phyloP scores from a whole-genome alignment of 73 alveolate genomes.

The Effrenium voratum region DNA sequence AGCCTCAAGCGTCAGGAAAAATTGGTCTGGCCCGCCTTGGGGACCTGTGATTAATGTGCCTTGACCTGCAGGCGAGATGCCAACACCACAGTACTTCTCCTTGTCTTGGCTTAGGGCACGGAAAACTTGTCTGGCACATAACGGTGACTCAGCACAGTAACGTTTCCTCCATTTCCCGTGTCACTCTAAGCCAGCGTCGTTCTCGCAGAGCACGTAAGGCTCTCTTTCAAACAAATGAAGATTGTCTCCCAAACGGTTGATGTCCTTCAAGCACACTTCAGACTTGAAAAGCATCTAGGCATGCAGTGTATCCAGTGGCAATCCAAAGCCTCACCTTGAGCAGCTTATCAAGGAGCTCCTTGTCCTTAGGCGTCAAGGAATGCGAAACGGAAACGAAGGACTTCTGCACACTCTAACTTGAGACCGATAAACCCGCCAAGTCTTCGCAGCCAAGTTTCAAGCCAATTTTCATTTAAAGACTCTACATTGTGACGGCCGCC shows the following conservation, averaged over 20 bases:
- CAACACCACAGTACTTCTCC: constrained; percentile 50
- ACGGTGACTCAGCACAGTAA: background rate
- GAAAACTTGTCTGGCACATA: background rate
- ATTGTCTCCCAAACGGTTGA: constrained; percentile 34
- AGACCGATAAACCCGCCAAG: background rate
- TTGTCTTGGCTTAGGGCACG: background rate
- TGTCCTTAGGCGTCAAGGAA: too few relatives aligned
- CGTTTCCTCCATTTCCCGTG: background rate
- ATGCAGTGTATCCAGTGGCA: background rate
- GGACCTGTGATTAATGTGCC: too few relatives aligned
- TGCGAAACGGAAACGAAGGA: too few relatives aligned
- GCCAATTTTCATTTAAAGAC: constrained; percentile 6
- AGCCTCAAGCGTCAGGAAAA: too few relatives aligned
- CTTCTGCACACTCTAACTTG: too few relatives aligned
- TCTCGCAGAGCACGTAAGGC: constrained; percentile 63
- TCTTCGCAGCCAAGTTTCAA: constrained; percentile 8
- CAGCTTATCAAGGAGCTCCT: too few relatives aligned
- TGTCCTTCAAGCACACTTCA: background rate
- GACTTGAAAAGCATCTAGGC: background rate
- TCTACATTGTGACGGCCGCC: constrained; percentile 20
- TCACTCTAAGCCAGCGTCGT: background rate
- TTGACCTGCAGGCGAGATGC: constrained; percentile 23
- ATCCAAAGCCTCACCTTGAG: too few relatives aligned
- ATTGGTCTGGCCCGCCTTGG: too few relatives aligned
- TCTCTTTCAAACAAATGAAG: constrained; percentile 48